These are phyloP conservation scores for Citrus inodora DNA, from an alignment of 345 rosid species.

Conservation along the genomic window DNA sequence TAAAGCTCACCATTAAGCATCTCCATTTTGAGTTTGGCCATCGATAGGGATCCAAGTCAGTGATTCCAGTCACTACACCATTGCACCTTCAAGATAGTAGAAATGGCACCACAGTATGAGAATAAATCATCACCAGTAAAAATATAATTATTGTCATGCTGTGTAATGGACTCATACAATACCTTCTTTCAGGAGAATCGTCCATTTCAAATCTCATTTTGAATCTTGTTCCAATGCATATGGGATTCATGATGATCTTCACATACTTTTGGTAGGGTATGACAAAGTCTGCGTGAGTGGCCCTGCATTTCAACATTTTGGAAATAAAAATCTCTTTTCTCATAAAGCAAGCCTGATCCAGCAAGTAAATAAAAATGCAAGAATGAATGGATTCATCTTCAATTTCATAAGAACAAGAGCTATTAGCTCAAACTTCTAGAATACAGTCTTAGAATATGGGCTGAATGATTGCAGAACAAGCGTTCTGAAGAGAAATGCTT, in stretches of 20 bases:
- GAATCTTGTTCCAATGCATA: slow-evolving; percentile 71
- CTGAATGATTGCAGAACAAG: not conserved
- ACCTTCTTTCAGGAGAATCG: slow-evolving; percentile 88
- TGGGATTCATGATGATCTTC: slow-evolving; percentile 51
- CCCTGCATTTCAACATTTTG: slow-evolving; percentile 48
- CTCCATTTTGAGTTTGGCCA: slow-evolving; percentile 98
- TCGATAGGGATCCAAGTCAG: slow-evolving; percentile 71
- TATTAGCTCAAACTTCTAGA: not conserved
- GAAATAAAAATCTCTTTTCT: slow-evolving; percentile 2
- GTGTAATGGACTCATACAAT: not conserved
- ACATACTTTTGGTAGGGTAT: slow-evolving; percentile 69
- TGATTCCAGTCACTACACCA: slow-evolving; percentile 68
- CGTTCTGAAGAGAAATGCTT: not conserved
- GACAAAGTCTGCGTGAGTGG: slow-evolving; percentile 81
- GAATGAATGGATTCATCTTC: not conserved
- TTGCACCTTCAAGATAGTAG: slow-evolving; percentile 44
- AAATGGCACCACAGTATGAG: slow-evolving; percentile 1
- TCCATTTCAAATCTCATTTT: slow-evolving; percentile 79
- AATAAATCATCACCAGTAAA: slow-evolving; percentile 1
- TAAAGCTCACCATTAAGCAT: slow-evolving; percentile 64
- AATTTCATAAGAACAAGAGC: not conserved
- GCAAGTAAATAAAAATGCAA: not conserved
- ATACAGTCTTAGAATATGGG: not conserved
- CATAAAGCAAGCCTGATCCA: not conserved
- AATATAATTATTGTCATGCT: not conserved